Evolutionary conservation across 1,139 yeast species (phyloP), one percentile per base, ranked within the genome.

Genomic region (Taphrina flavorubra): DNA sequence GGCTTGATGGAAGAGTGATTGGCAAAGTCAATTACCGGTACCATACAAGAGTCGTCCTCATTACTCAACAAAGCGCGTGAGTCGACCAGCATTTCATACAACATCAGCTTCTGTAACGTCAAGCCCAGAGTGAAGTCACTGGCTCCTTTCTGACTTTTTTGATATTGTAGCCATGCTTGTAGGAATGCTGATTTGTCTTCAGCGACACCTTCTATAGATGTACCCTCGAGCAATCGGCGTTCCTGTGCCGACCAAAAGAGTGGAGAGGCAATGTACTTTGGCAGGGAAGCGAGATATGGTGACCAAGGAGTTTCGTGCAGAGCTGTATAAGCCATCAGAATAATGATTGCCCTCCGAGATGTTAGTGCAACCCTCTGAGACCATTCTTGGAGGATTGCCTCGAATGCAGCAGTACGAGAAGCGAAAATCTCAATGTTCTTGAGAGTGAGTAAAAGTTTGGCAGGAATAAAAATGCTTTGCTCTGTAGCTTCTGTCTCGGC

Each of bases 31-130:
- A 58, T 58, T 25, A 58, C 62, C 1, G 62, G 62, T 1, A 58
- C 62, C 62, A 58, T 58, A 18, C 62, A 58, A 20, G 62, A 44
- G 14, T 58, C 62, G n/a, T 58, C 53, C 18, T 58, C 62, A 36
- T 58, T 46, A 31, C 62, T 58, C 51, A 58, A 25, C 31, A 58
- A 16, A 6, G 62, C 62, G 14, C 62, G 51, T 0, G 62, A 58
- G 62, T 58, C 62, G 20, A 58, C 42, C 36, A 58, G 18, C 62
- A 44, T 58, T 44, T 58, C 62, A 34, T 58, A 58, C 36, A 6
- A 6, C 53, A 46, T 31, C 25, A 58, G 46, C 6, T 44, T 42
- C 7, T 42, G 13, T 16, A 58, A n/a, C 7, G 13, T 1, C 14
- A 58, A n/a, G 11, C 40, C 25, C 40, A 37, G 51, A 1, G 62